Evolutionary conservation across 1,284 basidiomycete genomes (phyloP).

Genomic region (Melanopsichium pennsylvanicum): DNA sequence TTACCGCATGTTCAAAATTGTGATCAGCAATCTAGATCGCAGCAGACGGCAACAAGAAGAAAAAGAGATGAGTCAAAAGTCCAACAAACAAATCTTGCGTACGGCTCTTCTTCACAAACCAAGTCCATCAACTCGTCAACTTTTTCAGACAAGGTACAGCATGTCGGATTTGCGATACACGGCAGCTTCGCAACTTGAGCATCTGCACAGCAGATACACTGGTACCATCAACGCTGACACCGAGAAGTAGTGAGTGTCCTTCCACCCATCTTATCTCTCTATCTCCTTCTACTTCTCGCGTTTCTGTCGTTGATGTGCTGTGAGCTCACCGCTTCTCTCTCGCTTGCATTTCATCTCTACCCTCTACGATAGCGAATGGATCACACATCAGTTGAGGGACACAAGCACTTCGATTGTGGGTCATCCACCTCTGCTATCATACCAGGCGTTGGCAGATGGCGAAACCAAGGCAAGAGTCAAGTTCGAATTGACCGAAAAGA

Average conservation of each 20-base stretch:
- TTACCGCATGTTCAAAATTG: neutral
- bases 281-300: slow-evolving; percentile 7
- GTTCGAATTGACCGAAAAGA: slow-evolving; percentile 80
- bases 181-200: slow-evolving; percentile 58
- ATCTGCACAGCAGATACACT: slow-evolving; percentile 89
- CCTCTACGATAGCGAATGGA: slow-evolving; percentile 79
- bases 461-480: slow-evolving; percentile 86
- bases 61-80: neutral
- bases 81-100: no score
- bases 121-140: neutral
- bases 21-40: neutral
- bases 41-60: neutral
- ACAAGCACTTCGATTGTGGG: slow-evolving; percentile 90
- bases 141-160: neutral
- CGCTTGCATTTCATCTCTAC: slow-evolving; percentile 5
- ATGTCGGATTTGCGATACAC: slow-evolving; percentile 48
- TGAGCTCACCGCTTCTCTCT: slow-evolving; percentile 4
- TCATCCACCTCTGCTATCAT: slow-evolving; percentile 84
- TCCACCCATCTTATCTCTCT: no score
- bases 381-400: slow-evolving; percentile 95
- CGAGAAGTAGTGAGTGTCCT: slow-evolving; percentile 58
- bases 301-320: slow-evolving; percentile 2
- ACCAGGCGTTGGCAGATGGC: slow-evolving; percentile 89
- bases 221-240: slow-evolving; percentile 72
- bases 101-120: neutral